A percentile compares a stretch with the other conserved stretches of the same genome.
These are phyloP conservation scores for Cladophialophora chaetospira DNA, from an alignment of 2,329 filamentous ascomycete genomes.

Conservation along the genomic window DNA sequence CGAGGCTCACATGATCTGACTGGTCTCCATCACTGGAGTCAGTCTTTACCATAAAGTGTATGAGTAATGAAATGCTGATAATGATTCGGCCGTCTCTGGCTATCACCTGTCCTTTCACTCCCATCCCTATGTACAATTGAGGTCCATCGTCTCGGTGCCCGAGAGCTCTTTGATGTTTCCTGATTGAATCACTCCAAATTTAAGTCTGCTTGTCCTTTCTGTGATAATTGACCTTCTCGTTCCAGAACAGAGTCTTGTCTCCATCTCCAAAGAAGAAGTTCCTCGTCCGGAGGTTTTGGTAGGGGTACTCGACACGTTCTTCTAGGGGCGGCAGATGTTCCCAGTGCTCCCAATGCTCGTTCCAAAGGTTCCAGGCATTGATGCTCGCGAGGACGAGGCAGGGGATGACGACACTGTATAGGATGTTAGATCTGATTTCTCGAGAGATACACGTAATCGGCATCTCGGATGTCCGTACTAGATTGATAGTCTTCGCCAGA, in stretches of 20 bases:
- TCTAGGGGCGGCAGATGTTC: slow-evolving; percentile 80
- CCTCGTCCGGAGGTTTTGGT: slow-evolving; percentile 97
- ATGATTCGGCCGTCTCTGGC: neutral
- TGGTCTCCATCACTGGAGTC: neutral
- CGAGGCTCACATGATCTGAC: slow-evolving; percentile 23
- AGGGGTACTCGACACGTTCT: slow-evolving; percentile 90
- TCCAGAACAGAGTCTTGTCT: slow-evolving; percentile 85
- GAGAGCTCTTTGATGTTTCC: too few relatives aligned
- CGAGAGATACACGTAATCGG: neutral
- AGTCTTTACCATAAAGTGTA: neutral
- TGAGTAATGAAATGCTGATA: slow-evolving; percentile 10
- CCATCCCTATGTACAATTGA: slow-evolving; percentile 24
- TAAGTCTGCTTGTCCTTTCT: slow-evolving; percentile 74
- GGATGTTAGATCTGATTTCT: slow-evolving; percentile 15
- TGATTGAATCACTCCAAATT: too few relatives aligned
- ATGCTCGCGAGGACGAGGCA: slow-evolving; percentile 68
- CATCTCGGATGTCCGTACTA: slow-evolving; percentile 65
- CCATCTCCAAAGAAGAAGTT: slow-evolving; percentile 95
- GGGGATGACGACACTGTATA: slow-evolving; percentile 70
- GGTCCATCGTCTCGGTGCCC: neutral
- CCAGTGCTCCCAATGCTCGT: slow-evolving; percentile 97
- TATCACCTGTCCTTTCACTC: slow-evolving; percentile 8
- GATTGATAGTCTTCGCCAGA: slow-evolving; percentile 94
- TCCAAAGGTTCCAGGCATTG: slow-evolving; percentile 92
- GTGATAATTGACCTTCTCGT: slow-evolving; percentile 93